Conservation (phyloP, 305 asterid species). For the Coffea humblotiana region DNA sequence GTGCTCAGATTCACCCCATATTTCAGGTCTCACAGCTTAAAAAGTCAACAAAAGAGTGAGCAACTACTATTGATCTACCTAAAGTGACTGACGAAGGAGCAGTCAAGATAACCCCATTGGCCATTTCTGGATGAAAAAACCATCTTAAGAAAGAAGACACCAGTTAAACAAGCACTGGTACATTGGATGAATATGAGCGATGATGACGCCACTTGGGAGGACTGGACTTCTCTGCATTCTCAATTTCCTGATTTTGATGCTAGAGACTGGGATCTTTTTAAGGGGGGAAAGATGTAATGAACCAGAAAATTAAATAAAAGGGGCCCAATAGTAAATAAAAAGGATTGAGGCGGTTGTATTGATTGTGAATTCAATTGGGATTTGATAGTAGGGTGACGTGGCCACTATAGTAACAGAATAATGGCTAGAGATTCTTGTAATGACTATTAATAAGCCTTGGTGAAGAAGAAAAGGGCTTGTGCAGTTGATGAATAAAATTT, state of each 20-base stretch:
- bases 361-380: no score
- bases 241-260: not conserved
- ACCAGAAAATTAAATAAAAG: no score
- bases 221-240: not conserved
- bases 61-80: fast-evolving
- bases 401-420: no score
- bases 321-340: no score
- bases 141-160: no score
- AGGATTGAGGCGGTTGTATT: no score
- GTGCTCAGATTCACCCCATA: not conserved
- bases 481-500: no score
- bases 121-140: not conserved
- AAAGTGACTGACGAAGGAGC: not conserved
- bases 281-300: not conserved
- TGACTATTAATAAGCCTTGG: no score
- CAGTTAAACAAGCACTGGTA: not conserved
- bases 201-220: not conserved
- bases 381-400: no score
- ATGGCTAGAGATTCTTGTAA: no score
- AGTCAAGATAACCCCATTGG: not conserved
- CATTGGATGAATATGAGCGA: not conserved
- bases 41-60: not conserved
- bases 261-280: not conserved
- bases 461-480: no score
- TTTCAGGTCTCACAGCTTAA: not conserved